Evolutionary conservation across 2,329 filamentous ascomycete genomes (phyloP).

Genomic region (Aspergillus carbonarius): DNA sequence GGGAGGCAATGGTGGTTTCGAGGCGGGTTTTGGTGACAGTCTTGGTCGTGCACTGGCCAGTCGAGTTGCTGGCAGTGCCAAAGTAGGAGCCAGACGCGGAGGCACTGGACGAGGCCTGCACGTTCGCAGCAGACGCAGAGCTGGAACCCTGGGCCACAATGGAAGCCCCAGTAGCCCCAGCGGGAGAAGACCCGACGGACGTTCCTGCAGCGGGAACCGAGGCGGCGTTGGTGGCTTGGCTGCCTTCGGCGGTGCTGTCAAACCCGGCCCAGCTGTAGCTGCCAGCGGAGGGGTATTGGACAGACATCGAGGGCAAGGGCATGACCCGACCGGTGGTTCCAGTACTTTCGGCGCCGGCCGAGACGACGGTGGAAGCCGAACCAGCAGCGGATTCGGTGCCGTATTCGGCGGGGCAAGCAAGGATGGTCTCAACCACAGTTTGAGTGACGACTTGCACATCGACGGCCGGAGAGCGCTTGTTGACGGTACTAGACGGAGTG

Average conservation of each 20-base stretch:
- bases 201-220: background rate
- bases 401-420: constrained; percentile 20
- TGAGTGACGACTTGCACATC: constrained; percentile 23
- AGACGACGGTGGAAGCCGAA: background rate
- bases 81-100: constrained; percentile 6
- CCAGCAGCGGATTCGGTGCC: constrained; percentile 4
- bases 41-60: constrained; percentile 28
- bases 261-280: background rate
- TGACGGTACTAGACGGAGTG: constrained; percentile 31
- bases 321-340: background rate
- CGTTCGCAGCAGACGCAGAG: constrained; percentile 2
- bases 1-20: constrained; percentile 58
- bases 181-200: background rate
- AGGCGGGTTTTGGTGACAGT: constrained; percentile 45
- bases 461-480: constrained; percentile 26
- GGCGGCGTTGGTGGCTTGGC: background rate
- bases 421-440: constrained; percentile 30
- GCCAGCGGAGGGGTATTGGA: background rate
- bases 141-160: background rate
- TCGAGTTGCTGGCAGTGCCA: constrained; percentile 12
- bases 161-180: background rate
- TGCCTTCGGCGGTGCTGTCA: background rate
- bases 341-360: background rate
- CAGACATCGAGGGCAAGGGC: background rate
- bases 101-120: constrained; percentile 1